Base-by-base conservation (phyloP, 345 rosid species). In the Boechera retrofracta region DNA sequence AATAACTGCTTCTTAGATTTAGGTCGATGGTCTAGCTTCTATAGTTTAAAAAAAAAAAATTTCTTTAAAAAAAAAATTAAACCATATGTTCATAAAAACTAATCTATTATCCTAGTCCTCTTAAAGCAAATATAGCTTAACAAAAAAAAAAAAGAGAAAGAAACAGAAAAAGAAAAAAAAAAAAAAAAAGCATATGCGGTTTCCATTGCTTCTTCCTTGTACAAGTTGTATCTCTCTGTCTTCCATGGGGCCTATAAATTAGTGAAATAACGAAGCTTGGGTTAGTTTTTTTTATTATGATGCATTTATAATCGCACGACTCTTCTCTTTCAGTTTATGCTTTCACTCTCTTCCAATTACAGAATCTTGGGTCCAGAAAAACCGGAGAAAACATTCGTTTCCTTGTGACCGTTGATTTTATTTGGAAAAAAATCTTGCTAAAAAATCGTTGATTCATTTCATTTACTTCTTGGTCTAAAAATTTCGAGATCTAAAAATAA, bases 211-310 rank as follows among this genome's bases (percentile, higher is more conserved):
- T 62, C 61, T 73, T 51, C 61, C 51, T 51, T 6, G 21, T 16
- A 41, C 52, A 72, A 36, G 69, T 72, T 61, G 45, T 4, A 38
- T 38, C 62, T 72, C 76, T 62, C 68, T 61, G 59, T 72, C 76
- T 35, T 24, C 36, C 60, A 38, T n/a, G 16, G 4, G n/a, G 47
- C 71, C 55, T 64, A 55, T 64, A 64, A 38, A 60, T 48, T 16
- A 33, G 41, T 21, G 55, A 32, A 42, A 21, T 4, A 47, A 7
- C 45, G 21, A 32, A 73, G 71, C 76, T 72, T 72, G 2, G 12
- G 13, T 63, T 26, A 39, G 49, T 62, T 21, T 21, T 49, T 10
- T 36, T 32, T 9, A 64, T 65, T 4, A 16, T 35, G 16, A 53
- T 31, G 49, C 52, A 55, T 39, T 69, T 55, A 31, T 41, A 10